These are phyloP conservation scores for Piromyces finnis DNA, from an alignment of 192 early-diverging fungal species.

Conservation along the genomic window DNA sequence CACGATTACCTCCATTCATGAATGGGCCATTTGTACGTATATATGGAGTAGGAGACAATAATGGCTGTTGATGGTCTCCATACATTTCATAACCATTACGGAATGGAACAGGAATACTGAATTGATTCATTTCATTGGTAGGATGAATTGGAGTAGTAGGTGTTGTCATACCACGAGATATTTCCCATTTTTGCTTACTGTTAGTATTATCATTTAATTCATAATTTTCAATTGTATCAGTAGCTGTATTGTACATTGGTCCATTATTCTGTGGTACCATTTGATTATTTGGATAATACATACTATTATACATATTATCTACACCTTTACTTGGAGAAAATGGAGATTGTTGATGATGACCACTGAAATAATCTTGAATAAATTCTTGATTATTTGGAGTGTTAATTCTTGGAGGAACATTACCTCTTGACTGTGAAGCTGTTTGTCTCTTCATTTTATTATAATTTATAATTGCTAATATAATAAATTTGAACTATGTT, in stretches of 20 bases:
- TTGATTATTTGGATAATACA: background rate
- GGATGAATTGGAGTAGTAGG: background rate
- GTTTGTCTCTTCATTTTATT: background rate
- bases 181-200: background rate
- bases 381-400: background rate
- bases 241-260: background rate
- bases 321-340: background rate
- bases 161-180: background rate
- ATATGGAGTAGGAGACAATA: background rate
- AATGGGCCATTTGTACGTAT: background rate
- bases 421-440: background rate
- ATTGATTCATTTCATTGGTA: background rate
- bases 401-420: background rate
- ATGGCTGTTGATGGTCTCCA: background rate
- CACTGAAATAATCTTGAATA: background rate
- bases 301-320: background rate
- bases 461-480: background rate
- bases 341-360: background rate
- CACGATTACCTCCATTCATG: background rate
- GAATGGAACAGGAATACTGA: background rate
- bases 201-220: background rate
- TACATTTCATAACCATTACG: too few relatives aligned
- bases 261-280: background rate
- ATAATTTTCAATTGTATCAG: background rate
- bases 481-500: too few relatives aligned